Evolutionary conservation across 768 basidiomycete species (phyloP).

Genomic region (Crucibulum laeve): DNA sequence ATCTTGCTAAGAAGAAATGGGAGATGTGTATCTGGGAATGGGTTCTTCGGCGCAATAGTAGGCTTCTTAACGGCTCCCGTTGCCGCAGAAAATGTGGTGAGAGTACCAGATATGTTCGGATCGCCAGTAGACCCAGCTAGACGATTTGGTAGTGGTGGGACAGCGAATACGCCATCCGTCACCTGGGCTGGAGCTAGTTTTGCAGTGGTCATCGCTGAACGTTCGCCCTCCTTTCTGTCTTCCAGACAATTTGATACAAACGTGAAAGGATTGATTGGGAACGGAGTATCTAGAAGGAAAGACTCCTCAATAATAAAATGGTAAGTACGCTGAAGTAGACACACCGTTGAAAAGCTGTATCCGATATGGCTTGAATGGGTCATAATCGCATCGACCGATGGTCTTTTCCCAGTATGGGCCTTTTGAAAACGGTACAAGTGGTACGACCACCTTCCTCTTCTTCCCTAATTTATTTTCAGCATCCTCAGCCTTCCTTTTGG

Average conservation of each 20-base stretch:
- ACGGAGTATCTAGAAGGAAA: conserved; percentile 54
- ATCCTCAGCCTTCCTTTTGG: conserved; percentile 67
- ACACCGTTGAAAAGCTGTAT: conserved; percentile 85
- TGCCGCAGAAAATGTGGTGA: conserved; percentile 6
- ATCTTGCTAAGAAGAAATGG: conserved; percentile 62
- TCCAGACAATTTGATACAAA: conserved; percentile 53
- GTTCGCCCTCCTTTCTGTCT: conserved; percentile 25
- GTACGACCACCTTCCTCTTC: conserved; percentile 74
- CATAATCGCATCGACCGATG: conserved; percentile 64
- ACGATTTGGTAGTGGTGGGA: conserved; percentile 42
- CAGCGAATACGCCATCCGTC: conserved; percentile 33
- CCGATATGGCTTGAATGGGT: conserved; percentile 68
- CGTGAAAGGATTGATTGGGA: conserved; percentile 75
- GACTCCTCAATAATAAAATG: conserved; percentile 3
- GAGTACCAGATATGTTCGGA: conserved; percentile 6
- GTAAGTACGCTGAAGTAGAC: conserved; percentile 4
- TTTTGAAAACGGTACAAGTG: conserved; percentile 74
- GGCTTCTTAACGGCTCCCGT: conserved; percentile 25
- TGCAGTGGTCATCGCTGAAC: conserved; percentile 10
- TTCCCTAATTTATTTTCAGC: conserved; percentile 48
- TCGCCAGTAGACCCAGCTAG: conserved; percentile 5
- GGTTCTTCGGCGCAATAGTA: conserved; percentile 39
- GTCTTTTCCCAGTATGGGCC: conserved; percentile 79
- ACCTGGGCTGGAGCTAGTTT: conserved; percentile 6
- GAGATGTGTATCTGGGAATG: conserved; percentile 68